A percentile compares a stretch with the other conserved stretches of the same genome.
Conservation (phyloP, 306 rosid species). For the Notholithocarpus densiflorus region DNA sequence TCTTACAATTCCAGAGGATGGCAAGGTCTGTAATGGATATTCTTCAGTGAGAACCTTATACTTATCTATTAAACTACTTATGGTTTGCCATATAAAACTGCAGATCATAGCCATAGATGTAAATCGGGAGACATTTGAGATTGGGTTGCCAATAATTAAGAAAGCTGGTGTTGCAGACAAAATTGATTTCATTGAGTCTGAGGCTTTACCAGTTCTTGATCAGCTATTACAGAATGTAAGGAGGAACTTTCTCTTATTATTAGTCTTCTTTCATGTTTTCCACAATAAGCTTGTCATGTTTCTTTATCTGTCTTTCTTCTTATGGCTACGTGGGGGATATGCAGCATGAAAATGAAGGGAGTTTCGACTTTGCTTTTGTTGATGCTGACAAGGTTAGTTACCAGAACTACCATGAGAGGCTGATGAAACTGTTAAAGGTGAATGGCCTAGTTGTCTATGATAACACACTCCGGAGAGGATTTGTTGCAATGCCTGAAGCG, state of each 20-base stretch:
- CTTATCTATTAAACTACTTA: not conserved
- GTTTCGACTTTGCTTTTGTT: conserved; percentile 52
- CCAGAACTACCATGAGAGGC: conserved; percentile 53
- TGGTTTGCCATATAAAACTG: not conserved
- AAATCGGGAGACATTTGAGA: conserved; percentile 41
- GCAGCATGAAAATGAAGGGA: conserved; percentile 46
- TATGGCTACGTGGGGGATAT: not conserved
- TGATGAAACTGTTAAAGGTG: conserved; percentile 46
- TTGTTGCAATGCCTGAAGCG: conserved; percentile 42
- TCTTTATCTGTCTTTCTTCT: not conserved
- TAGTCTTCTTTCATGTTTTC: not conserved
- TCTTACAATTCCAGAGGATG: conserved; percentile 50
- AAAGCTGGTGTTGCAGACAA: conserved; percentile 70
- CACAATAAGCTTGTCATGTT: not conserved
- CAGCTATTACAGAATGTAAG: conserved; percentile 47
- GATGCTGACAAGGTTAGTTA: conserved; percentile 55
- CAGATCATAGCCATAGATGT: conserved; percentile 59
- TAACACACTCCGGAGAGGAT: conserved; percentile 62
- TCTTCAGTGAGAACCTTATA: not conserved
- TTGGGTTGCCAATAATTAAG: conserved; percentile 53
- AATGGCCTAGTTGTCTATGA: conserved; percentile 50
- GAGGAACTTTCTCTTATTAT: not conserved
- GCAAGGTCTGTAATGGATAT: conserved; percentile 34
- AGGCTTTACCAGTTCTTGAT: conserved; percentile 53
- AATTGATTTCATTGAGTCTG: conserved; percentile 52